Base-by-base conservation (phyloP, 495 filamentous ascomycete species). In the Thozetella sp. region DNA sequence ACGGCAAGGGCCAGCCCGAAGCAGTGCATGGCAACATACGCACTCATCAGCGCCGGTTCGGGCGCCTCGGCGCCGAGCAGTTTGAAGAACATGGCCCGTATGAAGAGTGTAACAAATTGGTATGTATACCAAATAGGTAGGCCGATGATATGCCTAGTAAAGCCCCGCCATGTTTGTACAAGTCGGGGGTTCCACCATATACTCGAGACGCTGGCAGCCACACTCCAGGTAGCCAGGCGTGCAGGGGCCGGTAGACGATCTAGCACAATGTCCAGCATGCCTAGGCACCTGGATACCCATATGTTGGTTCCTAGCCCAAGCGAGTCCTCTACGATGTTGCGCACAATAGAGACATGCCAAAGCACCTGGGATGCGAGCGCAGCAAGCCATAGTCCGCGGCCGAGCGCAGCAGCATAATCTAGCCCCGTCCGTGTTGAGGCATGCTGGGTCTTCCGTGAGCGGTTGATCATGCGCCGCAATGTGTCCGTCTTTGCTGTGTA, bases 401-500 rank as follows among this genome's bases (percentile, higher is more conserved):
- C 75, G 65, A 77, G 19, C 73, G 68, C 43, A 80, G 72, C 58
- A 74, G 76, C 50, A 71, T 77, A 62, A 75, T 86, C 84, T 76
- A 90, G 57, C 71, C 81, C 64, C 64, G 72, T 63, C 46, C 75
- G 57, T 60, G 66, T 62, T 66, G 74, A 64, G 63, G 75, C 57
- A 58, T 66, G 72, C 48, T 72, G 70, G 60, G 78, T 75, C 40
- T 71, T 72, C 45, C 71, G 76, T 59, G 86, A 87, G 61, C 82
- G 80, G 40, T 91, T 85, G 71, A 94, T 85, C 80, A 90, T 83
- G 60, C 88, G 84, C 54, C 89, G 73, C 25, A 95, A 74, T 64
- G 90, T 80, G 69, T 95, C 90, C 22, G 92, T 85, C 69, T 92
- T 91, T 12, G 92, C 92, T 40, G 86, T 88, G 71, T 94, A 94